Evolutionary conservation across 108 stramenopile genomes (phyloP), one percentile per base, ranked within the genome.

Genomic region (Bacterosira constricta): DNA sequence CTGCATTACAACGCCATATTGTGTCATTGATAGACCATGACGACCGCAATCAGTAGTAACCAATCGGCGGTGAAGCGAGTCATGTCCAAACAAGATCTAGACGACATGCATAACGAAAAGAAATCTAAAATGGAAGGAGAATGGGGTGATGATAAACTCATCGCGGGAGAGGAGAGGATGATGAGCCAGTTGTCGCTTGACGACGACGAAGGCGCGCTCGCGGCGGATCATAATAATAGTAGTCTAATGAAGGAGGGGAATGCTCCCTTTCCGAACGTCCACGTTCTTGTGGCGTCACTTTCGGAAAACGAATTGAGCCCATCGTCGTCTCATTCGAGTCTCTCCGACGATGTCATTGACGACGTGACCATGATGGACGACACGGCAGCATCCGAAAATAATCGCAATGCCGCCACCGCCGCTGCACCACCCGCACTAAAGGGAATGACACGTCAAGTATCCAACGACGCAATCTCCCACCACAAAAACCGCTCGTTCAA

Each of bases 71-170:
- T 47, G 46, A 47, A 47, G 46, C 46, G 46, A 18, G 46, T 47
- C 2, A 47, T 47, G 17, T 47, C 46, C 46, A 47, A 47, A 21
- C n/a, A n/a, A n/a, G n/a, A n/a, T n/a, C n/a, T n/a, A n/a, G 46
- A 47, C 46, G 21, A 47, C 46, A 8, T 47, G 46, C 20, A 21
- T 5, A 21, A 6, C 46, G 46, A 47, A 4, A 47, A 47, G 23
- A 47, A 47, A 47, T 47, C 46, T 18, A 47, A 47, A 8, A 47
- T 47, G 46, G 46, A 21, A n/a, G n/a, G n/a, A n/a, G n/a, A n/a
- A n/a, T 18, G 44, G 6, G 46, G 17, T 4, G 46, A 7, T 23
- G 17, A n/a, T 47, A 3, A 21, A 3, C 17, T 0, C 21, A 21
- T 23, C 21, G 6, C 15, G 46, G 6, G 44, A 18, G 21, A 18